Conservation (phyloP, 192 early-diverging fungal genomes). For the Gigaspora rosea region DNA sequence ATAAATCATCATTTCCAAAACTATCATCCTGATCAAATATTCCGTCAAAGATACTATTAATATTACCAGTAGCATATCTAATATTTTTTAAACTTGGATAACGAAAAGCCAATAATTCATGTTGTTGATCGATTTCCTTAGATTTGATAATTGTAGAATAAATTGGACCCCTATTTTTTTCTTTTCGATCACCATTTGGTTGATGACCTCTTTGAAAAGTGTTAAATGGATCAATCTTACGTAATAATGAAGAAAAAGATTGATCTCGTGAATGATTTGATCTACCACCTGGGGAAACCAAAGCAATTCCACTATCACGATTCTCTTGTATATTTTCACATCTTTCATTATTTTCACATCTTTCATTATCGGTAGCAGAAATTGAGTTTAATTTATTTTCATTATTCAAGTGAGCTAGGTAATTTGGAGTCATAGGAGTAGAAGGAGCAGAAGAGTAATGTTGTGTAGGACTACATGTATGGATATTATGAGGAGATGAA, state of each 20-base stretch:
- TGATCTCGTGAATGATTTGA: conserved; percentile 10
- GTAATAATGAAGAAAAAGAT: conserved; percentile 17
- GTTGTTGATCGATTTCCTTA: neutral
- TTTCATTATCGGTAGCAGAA: neutral
- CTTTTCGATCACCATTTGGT: neutral
- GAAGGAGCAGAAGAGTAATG: neutral
- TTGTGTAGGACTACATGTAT: neutral
- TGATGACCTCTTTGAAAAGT: neutral
- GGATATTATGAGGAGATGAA: conserved; percentile 15
- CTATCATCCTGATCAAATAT: neutral
- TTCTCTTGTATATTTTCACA: neutral
- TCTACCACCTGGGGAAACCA: conserved; percentile 1
- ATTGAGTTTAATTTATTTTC: neutral
- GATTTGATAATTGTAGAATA: neutral
- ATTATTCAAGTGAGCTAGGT: neutral
- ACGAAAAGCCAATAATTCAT: conserved; percentile 28
- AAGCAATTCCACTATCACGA: conserved; percentile 1
- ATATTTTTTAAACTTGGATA: conserved; percentile 12
- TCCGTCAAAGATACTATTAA: neutral
- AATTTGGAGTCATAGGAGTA: neutral
- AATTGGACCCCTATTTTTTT: conserved; percentile 1
- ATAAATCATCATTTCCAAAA: neutral
- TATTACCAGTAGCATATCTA: neutral
- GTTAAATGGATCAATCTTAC: neutral
- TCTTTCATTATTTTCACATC: neutral